Evolutionary conservation across 2,329 filamentous ascomycete genomes (phyloP), one percentile per base, ranked within the genome.

Genomic region (Aureobasidium mangrovei): DNA sequence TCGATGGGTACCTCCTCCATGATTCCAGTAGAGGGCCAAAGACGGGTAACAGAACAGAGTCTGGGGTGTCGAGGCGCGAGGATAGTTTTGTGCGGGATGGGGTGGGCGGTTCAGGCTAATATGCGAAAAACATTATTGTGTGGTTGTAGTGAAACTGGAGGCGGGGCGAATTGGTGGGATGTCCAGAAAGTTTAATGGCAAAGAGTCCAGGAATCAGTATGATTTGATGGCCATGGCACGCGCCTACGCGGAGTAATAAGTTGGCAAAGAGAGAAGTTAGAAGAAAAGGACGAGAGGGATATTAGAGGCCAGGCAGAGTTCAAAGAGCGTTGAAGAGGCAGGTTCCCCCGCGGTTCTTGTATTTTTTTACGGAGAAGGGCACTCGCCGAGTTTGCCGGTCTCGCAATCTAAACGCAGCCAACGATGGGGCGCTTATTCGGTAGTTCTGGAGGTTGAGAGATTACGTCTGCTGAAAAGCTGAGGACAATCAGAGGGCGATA

Each of bases 1-100:
- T 60, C 57, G 26, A 56, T 40, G 2, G 55, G 53, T 7, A 57
- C 47, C 32, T 56, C 48, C 39, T 59, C 56, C 42, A 56, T 42
- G 47, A 56, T 56, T 33, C 8, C 40, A 31, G 32, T 8, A 6
- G 27, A 40, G 12, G 18, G 18, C 36, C 33, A 48, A 48, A 7
- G 27, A 18, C 29, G 12, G 43, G 33, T 41, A 32, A 18, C 32
- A 31, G 32, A 27, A 38, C 42, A 41, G 40, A 31, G 51, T 54
- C 33, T 49, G 27, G 35, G 39, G 35, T 24, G n/a, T 8, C 12
- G 41, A 33, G 24, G 41, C 28, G 29, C 29, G 40, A 8, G 27
- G 24, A 35, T 33, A 33, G 32, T 8, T 29, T 38, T 26, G 40
- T 53, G 26, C 26, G 49, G 40, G 4, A 28, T 31, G 24, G 26